These are phyloP conservation scores for Hypomyces rosellus DNA, from an alignment of 2,329 filamentous ascomycete species.

Conservation along the genomic window DNA sequence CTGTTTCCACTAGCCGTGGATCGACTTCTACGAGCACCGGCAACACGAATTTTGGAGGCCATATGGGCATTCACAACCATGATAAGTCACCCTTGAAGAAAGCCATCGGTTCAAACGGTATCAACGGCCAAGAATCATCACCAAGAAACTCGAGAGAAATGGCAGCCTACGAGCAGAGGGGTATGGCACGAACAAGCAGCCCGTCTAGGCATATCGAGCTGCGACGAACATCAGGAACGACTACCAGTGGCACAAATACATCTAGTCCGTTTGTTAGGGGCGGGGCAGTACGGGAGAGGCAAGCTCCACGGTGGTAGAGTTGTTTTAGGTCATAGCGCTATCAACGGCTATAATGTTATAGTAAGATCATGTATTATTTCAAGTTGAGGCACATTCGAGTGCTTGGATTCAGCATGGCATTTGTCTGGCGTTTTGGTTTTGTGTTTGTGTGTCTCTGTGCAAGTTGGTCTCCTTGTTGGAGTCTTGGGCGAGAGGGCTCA, in stretches of 20 bases:
- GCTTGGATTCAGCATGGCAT: slow-evolving; percentile 6
- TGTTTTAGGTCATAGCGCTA: background rate
- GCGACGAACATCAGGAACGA: slow-evolving; percentile 21
- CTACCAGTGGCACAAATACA: slow-evolving; percentile 12
- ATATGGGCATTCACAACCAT: slow-evolving; percentile 72
- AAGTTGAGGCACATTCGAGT: background rate
- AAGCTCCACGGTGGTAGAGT: slow-evolving; percentile 29
- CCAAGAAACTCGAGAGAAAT: slow-evolving; percentile 57
- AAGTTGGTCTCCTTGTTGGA: background rate
- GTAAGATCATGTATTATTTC: slow-evolving; percentile 2
- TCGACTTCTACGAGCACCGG: slow-evolving; percentile 19
- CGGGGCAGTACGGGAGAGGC: slow-evolving; percentile 35
- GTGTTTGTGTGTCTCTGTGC: background rate
- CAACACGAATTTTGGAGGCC: slow-evolving; percentile 54
- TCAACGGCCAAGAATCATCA: slow-evolving; percentile 38
- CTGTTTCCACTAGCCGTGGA: slow-evolving; percentile 17
- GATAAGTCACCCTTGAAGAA: slow-evolving; percentile 80
- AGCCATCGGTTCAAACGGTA: slow-evolving; percentile 56
- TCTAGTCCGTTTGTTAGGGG: slow-evolving; percentile 35
- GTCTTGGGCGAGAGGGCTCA: no score
- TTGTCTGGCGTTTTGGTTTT: slow-evolving; percentile 7
- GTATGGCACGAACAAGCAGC: slow-evolving; percentile 31
- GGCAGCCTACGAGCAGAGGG: slow-evolving; percentile 50
- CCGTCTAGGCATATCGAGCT: slow-evolving; percentile 33
- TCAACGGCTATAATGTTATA: background rate